Conservation (phyloP, 805 yeast species). For the Candida dajiaensis region DNA sequence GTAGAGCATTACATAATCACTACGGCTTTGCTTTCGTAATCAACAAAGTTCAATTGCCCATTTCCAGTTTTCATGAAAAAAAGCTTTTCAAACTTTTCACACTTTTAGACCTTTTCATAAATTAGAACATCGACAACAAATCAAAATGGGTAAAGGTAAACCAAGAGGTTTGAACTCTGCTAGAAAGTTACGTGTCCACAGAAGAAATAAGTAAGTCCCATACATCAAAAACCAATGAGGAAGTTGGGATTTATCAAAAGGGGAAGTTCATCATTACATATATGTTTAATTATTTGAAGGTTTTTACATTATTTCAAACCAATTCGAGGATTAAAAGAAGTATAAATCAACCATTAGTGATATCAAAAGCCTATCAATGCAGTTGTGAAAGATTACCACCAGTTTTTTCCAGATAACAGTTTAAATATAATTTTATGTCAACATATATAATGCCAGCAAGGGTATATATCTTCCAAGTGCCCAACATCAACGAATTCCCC, state of each 20-base stretch:
- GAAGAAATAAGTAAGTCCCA: conserved; percentile 82
- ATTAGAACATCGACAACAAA: not conserved
- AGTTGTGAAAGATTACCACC: no score
- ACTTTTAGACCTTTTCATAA: not conserved
- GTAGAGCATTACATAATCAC: not conserved
- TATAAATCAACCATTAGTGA: no score
- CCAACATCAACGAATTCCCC: no score
- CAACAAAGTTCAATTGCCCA: no score
- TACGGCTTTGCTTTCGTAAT: not conserved
- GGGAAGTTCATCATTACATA: not conserved
- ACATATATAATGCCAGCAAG: no score
- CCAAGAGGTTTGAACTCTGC: conserved; percentile 99
- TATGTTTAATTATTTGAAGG: no score
- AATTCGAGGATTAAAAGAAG: no score
- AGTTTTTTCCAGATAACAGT: no score
- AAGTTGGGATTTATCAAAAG: not conserved
- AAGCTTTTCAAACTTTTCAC: not conserved
- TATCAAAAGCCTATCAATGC: no score
- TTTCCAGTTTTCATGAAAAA: not conserved
- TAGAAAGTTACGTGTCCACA: conserved; percentile 99
- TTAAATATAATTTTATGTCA: no score
- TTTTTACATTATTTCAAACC: no score
- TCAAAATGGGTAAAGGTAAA: conserved; percentile 97
- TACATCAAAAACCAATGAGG: not conserved
- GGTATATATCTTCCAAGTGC: no score